Percentiles rank a stretch among this genome's conserved stretches.
Conservation (phyloP, 768 basidiomycete genomes). For the Tricholoma matsutake region DNA sequence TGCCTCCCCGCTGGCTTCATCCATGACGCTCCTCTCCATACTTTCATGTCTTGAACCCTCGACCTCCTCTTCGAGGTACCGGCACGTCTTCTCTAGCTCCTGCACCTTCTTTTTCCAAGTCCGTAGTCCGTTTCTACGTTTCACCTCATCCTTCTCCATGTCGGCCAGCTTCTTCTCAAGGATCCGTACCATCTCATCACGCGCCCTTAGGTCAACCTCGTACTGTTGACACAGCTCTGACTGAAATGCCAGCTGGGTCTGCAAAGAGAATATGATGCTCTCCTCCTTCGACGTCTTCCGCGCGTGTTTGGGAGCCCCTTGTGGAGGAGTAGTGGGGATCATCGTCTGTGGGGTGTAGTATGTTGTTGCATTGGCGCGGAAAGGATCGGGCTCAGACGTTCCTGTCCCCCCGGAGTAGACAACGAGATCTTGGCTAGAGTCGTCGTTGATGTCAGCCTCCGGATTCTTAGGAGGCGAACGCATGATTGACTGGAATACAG, state of each 20-base stretch:
- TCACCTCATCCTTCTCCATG: slow-evolving; percentile 61
- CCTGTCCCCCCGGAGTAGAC: slow-evolving; percentile 35
- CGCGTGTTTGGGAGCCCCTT: slow-evolving; percentile 38
- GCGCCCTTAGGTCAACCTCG: slow-evolving; percentile 68
- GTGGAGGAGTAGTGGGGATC: slow-evolving; percentile 65
- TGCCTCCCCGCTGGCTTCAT: slow-evolving; percentile 75
- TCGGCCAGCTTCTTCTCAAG: slow-evolving; percentile 52
- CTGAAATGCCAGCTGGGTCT: slow-evolving; percentile 73
- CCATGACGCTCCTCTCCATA: slow-evolving; percentile 79
- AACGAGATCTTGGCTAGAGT: slow-evolving; percentile 44
- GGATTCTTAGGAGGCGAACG: slow-evolving; percentile 39
- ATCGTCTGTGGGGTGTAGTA: slow-evolving; percentile 77
- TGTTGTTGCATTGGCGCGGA: slow-evolving; percentile 67
- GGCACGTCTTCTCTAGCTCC: slow-evolving; percentile 67
- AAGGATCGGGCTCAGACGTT: slow-evolving; percentile 58
- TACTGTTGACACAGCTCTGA: slow-evolving; percentile 74
- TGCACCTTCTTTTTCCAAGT: slow-evolving; percentile 76
- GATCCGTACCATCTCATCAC: slow-evolving; percentile 68
- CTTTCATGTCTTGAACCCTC: slow-evolving; percentile 82
- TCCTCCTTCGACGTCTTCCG: slow-evolving; percentile 71
- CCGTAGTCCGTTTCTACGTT: slow-evolving; percentile 50
- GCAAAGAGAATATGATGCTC: slow-evolving; percentile 65
- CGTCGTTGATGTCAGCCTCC: slow-evolving; percentile 66
- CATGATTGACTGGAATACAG: slow-evolving; percentile 57
- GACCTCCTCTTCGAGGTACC: slow-evolving; percentile 79